Conservation (phyloP, 176 grass and related monocot genomes). For the Zoysia pacifica region DNA sequence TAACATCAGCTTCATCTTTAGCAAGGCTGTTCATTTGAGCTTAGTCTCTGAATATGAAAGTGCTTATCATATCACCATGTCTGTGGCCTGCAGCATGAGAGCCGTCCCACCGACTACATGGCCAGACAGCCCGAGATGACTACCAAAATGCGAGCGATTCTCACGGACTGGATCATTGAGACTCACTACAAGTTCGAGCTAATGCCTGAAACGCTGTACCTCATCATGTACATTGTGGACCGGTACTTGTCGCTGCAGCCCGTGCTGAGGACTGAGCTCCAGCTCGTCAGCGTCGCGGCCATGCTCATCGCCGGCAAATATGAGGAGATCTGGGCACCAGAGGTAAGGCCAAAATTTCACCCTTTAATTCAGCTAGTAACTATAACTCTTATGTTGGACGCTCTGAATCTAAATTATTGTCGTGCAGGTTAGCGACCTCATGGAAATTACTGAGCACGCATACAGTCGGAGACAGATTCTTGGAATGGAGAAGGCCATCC, state of each 20-base stretch:
- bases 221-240: slow-evolving; percentile 64
- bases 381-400: background rate
- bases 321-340: slow-evolving; percentile 67
- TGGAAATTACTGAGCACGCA: slow-evolving; percentile 27
- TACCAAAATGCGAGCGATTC: slow-evolving; percentile 49
- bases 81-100: slow-evolving; percentile 50
- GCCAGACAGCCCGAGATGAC: slow-evolving; percentile 53
- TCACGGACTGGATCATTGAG: slow-evolving; percentile 53
- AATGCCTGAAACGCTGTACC: slow-evolving; percentile 65
- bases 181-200: slow-evolving; percentile 45
- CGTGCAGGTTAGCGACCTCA: slow-evolving; percentile 59
- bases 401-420: background rate
- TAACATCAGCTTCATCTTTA: slow-evolving; percentile 22
- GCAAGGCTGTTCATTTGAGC: background rate
- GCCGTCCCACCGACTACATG: slow-evolving; percentile 60
- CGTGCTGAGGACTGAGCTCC: slow-evolving; percentile 45
- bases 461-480: slow-evolving; percentile 41
- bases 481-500: slow-evolving; percentile 66
- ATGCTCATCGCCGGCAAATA: slow-evolving; percentile 84
- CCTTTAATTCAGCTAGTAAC: background rate
- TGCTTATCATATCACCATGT: background rate
- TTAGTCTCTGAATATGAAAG: slow-evolving; percentile 11
- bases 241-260: slow-evolving; percentile 52
- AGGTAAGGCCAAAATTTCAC: slow-evolving; percentile 19
- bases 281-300: slow-evolving; percentile 55